A percentile compares a stretch with the other conserved stretches of the same genome.
These are phyloP conservation scores for Teratosphaeria zuluensis DNA, from an alignment of 2,329 filamentous ascomycete species.

Conservation along the genomic window DNA sequence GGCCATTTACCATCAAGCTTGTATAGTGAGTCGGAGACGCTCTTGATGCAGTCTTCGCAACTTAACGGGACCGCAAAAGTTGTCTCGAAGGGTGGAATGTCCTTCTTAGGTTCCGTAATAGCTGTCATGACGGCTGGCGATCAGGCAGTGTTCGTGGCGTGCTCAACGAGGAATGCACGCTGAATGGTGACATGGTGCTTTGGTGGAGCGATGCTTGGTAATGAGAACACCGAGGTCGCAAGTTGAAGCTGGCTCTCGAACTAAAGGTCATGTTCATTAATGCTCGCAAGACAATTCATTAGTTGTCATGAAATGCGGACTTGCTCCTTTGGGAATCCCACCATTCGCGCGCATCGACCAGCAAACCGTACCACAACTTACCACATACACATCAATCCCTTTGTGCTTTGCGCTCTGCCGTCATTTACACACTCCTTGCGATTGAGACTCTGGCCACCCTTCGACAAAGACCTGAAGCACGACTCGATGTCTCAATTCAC, in stretches of 20 bases:
- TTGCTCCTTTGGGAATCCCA: background rate
- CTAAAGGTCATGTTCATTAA: background rate
- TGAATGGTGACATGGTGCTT: background rate
- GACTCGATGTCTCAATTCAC: slow-evolving; percentile 12
- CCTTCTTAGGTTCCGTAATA: background rate
- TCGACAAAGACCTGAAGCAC: background rate
- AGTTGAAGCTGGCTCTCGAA: background rate
- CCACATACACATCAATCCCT: background rate
- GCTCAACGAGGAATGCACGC: background rate
- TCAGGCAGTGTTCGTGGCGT: background rate
- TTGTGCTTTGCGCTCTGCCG: background rate
- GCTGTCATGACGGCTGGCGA: background rate
- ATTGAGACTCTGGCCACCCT: background rate
- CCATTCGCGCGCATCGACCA: too few species aligned
- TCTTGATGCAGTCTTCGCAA: slow-evolving; percentile 80
- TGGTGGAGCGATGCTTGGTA: background rate
- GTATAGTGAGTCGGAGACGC: slow-evolving; percentile 69
- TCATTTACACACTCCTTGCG: background rate
- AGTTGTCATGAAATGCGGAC: background rate
- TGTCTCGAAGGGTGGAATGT: slow-evolving; percentile 51
- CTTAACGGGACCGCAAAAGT: slow-evolving; percentile 91
- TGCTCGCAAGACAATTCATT: background rate
- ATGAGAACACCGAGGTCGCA: background rate
- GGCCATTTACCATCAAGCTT: slow-evolving; percentile 52
- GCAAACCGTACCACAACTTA: too few species aligned